A percentile compares a stretch with the other conserved stretches of the same genome.
Evolutionary conservation across 2,329 filamentous ascomycete species (phyloP).

Genomic region (Fusarium staphyleae): DNA sequence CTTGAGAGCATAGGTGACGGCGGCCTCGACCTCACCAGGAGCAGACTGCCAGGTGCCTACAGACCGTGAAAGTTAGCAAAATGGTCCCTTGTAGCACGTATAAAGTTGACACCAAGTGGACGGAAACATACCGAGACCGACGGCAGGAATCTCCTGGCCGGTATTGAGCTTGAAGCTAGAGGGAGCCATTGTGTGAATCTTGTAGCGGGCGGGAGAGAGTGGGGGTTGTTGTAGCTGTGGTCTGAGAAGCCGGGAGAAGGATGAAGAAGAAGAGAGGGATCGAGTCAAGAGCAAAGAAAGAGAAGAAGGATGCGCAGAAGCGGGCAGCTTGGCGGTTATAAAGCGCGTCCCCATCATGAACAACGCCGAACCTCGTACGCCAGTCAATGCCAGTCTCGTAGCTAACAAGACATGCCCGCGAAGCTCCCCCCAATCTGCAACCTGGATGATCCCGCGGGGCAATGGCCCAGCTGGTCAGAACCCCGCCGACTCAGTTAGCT

Average conservation of each 20-base stretch:
- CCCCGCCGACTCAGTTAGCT: conserved; percentile 29
- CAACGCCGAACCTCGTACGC: conserved; percentile 9
- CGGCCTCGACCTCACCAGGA: conserved; percentile 63
- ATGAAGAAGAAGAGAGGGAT: conserved; percentile 5
- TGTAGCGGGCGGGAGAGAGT: conserved; percentile 2
- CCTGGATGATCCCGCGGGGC: conserved; percentile 37
- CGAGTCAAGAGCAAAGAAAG: conserved; percentile 16
- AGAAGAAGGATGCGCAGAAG: conserved; percentile 1
- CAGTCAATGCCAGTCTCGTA: neutral
- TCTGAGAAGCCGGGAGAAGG: neutral
- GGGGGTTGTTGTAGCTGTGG: neutral
- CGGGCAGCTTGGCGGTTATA: conserved; percentile 29
- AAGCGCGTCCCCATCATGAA: conserved; percentile 33
- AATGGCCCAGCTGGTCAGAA: conserved; percentile 20
- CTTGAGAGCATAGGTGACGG: conserved; percentile 66
- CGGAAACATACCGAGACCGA: conserved; percentile 63
- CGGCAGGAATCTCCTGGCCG: conserved; percentile 66
- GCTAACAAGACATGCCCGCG: conserved; percentile 1
- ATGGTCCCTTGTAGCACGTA: neutral
- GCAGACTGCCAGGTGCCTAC: conserved; percentile 71
- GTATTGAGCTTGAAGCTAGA: conserved; percentile 70
- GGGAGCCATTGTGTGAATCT: conserved; percentile 55
- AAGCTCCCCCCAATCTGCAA: conserved; percentile 20
- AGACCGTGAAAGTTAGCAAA: conserved; percentile 11
- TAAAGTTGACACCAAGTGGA: neutral